These are phyloP conservation scores for Phytophthora sp. DNA, from an alignment of 352 stramenopile species.

Conservation along the genomic window DNA sequence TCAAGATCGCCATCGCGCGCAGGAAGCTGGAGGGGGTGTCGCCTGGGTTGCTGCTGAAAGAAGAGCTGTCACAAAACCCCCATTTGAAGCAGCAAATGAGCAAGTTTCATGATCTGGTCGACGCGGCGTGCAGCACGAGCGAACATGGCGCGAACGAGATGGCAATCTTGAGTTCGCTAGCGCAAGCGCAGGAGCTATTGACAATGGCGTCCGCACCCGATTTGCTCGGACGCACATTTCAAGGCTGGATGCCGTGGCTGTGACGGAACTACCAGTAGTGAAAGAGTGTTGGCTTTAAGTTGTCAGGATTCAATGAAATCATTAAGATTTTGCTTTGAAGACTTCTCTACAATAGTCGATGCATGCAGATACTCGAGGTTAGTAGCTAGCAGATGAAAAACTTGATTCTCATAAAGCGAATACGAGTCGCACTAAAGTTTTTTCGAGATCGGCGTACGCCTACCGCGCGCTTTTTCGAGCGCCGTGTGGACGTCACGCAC, in stretches of 20 bases:
- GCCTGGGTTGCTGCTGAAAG: conserved; percentile 69
- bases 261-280: too few species aligned
- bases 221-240: conserved; percentile 80
- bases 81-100: conserved; percentile 62
- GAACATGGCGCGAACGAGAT: conserved; percentile 16
- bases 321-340: too few species aligned
- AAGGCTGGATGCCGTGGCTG: conserved; percentile 86
- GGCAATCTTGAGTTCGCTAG: conserved; percentile 51
- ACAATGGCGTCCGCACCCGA: conserved; percentile 81
- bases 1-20: conserved; percentile 79
- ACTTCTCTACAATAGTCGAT: too few species aligned
- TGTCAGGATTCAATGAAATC: too few species aligned
- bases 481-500: neutral
- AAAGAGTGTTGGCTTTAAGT: too few species aligned
- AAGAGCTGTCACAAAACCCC: conserved; percentile 75
- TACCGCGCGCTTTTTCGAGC: conserved; percentile 6
- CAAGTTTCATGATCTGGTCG: conserved; percentile 65
- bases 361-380: too few species aligned
- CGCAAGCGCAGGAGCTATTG: conserved; percentile 87
- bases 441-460: conserved; percentile 12
- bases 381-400: too few species aligned
- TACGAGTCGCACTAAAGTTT: too few species aligned
- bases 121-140: conserved; percentile 35
- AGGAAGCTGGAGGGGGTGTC: conserved; percentile 80
- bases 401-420: too few species aligned